These are phyloP conservation scores for Rusavskia elegans DNA, from an alignment of 495 filamentous ascomycete species.

Conservation along the genomic window DNA sequence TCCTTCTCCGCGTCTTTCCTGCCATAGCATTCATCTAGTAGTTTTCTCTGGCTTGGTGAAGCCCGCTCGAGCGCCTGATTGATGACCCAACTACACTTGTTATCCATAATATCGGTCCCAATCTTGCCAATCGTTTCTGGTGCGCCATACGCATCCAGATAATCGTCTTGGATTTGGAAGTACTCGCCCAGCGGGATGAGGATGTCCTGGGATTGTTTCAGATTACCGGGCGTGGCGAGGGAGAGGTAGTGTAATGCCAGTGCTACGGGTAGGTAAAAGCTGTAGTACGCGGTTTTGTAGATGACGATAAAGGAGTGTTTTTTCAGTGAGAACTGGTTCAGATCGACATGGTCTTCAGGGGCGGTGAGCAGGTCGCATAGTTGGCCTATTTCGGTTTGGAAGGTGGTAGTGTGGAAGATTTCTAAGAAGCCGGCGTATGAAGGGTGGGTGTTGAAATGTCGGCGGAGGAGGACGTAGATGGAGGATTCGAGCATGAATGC, in stretches of 20 bases:
- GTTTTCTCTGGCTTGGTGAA: constrained; percentile 63
- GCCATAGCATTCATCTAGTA: constrained; percentile 40
- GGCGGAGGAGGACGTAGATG: constrained; percentile 85
- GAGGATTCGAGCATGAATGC: constrained; percentile 85
- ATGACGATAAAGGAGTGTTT: constrained; percentile 98
- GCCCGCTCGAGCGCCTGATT: constrained; percentile 77
- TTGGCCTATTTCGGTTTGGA: constrained; percentile 90
- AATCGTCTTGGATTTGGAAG: constrained; percentile 98
- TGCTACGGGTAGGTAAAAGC: constrained; percentile 95
- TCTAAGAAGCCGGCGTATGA: constrained; percentile 81
- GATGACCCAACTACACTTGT: constrained; percentile 96
- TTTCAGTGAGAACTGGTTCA: constrained; percentile 82
- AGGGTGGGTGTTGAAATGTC: constrained; percentile 73
- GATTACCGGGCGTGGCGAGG: constrained; percentile 66
- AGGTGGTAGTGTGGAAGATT: constrained; percentile 86
- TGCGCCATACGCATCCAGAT: constrained; percentile 90
- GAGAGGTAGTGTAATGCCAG: constrained; percentile 70
- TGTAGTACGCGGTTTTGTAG: constrained; percentile 98
- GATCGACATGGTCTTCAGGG: constrained; percentile 74
- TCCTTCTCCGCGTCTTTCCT: constrained; percentile 70
- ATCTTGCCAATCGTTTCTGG: constrained; percentile 91
- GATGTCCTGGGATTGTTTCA: constrained; percentile 74
- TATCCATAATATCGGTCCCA: constrained; percentile 95
- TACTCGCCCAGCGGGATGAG: constrained; percentile 98
- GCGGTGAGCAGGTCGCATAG: constrained; percentile 88